Evolutionary conservation across 139 green algal genomes (phyloP), one percentile per base, ranked within the genome.

Genomic region (Nannochloris sp.): DNA sequence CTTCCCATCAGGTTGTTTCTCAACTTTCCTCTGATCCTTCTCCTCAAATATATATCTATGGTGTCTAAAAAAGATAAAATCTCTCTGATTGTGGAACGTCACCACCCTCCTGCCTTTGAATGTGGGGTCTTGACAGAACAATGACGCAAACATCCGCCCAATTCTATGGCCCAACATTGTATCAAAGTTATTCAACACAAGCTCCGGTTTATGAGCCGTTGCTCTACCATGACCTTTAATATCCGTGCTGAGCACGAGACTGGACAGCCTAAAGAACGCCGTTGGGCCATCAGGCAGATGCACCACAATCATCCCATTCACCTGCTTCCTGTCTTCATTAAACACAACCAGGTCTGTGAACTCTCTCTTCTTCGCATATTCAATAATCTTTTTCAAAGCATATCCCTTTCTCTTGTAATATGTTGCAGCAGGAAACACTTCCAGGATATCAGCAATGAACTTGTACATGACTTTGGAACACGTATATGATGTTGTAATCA

Each of bases 71-170:
- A 99, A 99, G 28, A 99, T 91, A 69, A 91, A 99, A 77, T 99
- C 93, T 3, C 93, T 78, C 79, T 98, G 93, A 75, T 99, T 99
- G 83, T 99, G 93, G 69, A 99, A 96, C 3, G 93, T 98, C 40
- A 93, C 92, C 12, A 85, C 91, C 6, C 89, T 78, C 12, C 93
- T 75, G 11, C 89, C 92, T 25, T 79, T 72, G 68, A 97, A 98
- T 36, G 84, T 77, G 4, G 93, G 93, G 56, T 97, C 85, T 63
- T 95, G 87, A 51, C 72, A 73, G 73, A 98, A 98, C 43, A 98
- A 75, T 14, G 77, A 89, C 16, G 84, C 91, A 68, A 98, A 84
- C 80, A 96, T 86, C 62, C 91, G 80, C 6, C 87, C 87, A 12
- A 97, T 60, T 1, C 90, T 77, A 40, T 84, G 81, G 0, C 91